Percentiles rank a stretch among this genome's conserved stretches.
Evolutionary conservation across 345 rosid species (phyloP).

Genomic region (Turnera subulata): DNA sequence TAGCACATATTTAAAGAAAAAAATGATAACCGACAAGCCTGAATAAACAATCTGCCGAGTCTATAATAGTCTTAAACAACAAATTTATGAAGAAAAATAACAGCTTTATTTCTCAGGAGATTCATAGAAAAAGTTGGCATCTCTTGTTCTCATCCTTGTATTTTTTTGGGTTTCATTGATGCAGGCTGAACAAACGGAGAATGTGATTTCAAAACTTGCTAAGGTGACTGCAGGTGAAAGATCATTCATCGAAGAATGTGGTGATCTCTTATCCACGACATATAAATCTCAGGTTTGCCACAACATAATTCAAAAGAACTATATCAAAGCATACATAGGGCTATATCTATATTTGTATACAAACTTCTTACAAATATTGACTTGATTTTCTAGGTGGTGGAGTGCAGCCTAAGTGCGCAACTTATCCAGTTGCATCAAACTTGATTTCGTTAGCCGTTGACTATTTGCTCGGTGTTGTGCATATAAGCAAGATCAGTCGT

Average conservation of each 20-base stretch:
- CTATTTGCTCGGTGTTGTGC: too few relatives aligned
- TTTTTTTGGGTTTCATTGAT: too few relatives aligned
- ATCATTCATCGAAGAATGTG: conserved; percentile 61
- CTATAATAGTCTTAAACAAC: neutral
- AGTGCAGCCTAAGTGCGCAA: conserved; percentile 61
- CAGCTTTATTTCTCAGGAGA: too few relatives aligned
- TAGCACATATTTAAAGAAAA: too few relatives aligned
- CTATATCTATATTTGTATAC: too few relatives aligned
- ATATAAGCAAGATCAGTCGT: too few relatives aligned
- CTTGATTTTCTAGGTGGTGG: conserved; percentile 58
- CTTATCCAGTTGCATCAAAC: conserved; percentile 42
- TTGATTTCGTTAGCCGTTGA: too few relatives aligned
- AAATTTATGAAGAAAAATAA: neutral
- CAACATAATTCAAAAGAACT: too few relatives aligned
- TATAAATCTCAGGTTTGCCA: conserved; percentile 52
- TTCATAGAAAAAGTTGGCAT: neutral
- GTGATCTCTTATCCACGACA: conserved; percentile 43
- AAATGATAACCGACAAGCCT: too few relatives aligned
- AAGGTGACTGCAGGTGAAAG: conserved; percentile 58
- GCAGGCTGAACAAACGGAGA: conserved; percentile 73
- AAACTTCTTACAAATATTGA: neutral
- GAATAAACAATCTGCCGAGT: neutral
- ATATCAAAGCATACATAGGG: too few relatives aligned
- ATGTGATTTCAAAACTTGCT: conserved; percentile 62
- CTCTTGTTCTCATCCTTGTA: neutral